These are phyloP conservation scores for Antarctomyces pellizariae DNA, from an alignment of 495 filamentous ascomycete species.

Conservation along the genomic window DNA sequence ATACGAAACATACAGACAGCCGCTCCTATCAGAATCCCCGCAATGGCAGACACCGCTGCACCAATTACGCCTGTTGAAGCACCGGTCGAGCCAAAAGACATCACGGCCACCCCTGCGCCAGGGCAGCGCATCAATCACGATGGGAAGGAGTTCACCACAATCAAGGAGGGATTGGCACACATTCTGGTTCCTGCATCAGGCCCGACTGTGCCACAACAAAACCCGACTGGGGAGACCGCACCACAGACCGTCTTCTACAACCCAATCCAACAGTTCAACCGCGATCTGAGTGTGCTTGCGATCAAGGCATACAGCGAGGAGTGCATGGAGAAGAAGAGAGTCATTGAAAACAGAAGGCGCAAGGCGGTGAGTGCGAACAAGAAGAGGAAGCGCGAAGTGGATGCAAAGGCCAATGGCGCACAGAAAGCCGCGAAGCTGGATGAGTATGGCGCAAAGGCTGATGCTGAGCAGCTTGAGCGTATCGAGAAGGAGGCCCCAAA, in stretches of 20 bases:
- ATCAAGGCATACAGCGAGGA: slow-evolving; percentile 69
- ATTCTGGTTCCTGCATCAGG: slow-evolving; percentile 34
- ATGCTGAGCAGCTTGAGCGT: neutral
- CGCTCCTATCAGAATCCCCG: too few species aligned
- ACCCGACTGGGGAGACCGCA: slow-evolving; percentile 22
- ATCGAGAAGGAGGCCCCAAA: neutral
- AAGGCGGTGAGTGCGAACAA: slow-evolving; percentile 18
- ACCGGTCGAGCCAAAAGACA: too few species aligned
- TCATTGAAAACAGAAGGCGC: slow-evolving; percentile 15
- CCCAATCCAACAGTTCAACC: slow-evolving; percentile 95
- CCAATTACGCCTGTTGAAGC: too few species aligned
- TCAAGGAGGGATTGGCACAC: slow-evolving; percentile 45
- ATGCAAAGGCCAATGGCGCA: slow-evolving; percentile 3
- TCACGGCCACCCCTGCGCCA: slow-evolving; percentile 7
- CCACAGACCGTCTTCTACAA: slow-evolving; percentile 87
- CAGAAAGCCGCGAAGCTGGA: slow-evolving; percentile 10
- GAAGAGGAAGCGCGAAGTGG: slow-evolving; percentile 23
- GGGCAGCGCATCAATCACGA: slow-evolving; percentile 15
- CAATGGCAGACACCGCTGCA: too few species aligned
- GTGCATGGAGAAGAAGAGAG: slow-evolving; percentile 23
- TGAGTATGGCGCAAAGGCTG: neutral
- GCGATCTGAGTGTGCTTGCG: slow-evolving; percentile 77
- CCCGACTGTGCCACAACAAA: slow-evolving; percentile 22
- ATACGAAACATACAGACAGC: too few species aligned
- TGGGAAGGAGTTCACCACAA: slow-evolving; percentile 32